Conservation (phyloP, 164 flowering plant genomes). For the Magnolia sinica region DNA sequence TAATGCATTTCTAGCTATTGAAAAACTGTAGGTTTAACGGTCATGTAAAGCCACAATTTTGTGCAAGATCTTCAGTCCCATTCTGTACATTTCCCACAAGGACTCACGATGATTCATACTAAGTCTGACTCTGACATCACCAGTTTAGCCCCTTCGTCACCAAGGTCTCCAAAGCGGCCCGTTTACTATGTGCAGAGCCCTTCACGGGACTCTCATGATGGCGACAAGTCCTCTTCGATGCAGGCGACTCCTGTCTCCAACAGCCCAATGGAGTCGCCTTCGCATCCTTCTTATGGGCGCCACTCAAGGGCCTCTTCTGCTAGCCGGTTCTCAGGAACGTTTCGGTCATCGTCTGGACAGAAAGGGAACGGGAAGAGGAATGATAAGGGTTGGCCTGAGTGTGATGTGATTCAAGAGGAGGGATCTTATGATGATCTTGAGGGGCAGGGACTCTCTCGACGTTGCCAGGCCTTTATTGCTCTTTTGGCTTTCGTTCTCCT, state of each 20-base stretch:
- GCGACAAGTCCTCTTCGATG: conserved; percentile 86
- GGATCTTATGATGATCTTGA: conserved; percentile 69
- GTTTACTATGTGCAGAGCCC: conserved; percentile 94
- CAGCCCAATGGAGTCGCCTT: conserved; percentile 93
- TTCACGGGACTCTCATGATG: conserved; percentile 94
- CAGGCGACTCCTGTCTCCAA: conserved; percentile 79
- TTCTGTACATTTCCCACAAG: neutral
- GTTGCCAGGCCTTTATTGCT: conserved; percentile 38
- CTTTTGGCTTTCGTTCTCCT: conserved; percentile 31
- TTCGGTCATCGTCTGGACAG: conserved; percentile 78
- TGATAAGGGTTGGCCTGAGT: conserved; percentile 97
- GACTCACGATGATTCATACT: conserved; percentile 44
- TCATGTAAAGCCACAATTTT: neutral
- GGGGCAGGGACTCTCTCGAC: conserved; percentile 25
- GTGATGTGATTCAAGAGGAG: conserved; percentile 82
- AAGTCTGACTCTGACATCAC: conserved; percentile 94
- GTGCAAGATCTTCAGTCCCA: neutral
- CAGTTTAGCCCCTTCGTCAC: conserved; percentile 89
- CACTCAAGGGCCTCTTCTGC: conserved; percentile 91
- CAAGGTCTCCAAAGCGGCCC: conserved; percentile 83
- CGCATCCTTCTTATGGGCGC: conserved; percentile 83
- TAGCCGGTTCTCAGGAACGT: conserved; percentile 85
- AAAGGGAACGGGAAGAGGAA: conserved; percentile 65
- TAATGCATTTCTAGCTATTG: neutral
- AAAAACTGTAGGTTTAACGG: neutral